Evolutionary conservation across 2,329 filamentous ascomycete genomes (phyloP).

Genomic region (Penicillium verrucosum): DNA sequence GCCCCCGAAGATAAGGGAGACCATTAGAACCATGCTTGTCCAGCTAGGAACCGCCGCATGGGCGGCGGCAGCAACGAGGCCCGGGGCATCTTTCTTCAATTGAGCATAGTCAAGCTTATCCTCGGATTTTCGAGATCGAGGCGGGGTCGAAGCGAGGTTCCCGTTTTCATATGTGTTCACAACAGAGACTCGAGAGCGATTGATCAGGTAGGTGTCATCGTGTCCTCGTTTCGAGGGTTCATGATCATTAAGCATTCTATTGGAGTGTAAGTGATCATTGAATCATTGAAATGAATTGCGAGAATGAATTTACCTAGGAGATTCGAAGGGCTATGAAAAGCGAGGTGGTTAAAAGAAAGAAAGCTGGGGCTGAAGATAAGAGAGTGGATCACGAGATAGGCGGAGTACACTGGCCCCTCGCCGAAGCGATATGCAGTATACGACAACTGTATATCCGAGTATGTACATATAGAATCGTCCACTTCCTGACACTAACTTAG

Average conservation of each 20-base stretch:
- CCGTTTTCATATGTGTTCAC: background rate
- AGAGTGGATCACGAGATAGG: background rate
- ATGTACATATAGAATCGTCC: too few relatives aligned
- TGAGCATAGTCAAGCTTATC: background rate
- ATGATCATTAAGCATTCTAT: constrained; percentile 18
- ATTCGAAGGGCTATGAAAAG: background rate
- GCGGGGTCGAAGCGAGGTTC: background rate
- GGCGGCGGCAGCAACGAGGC: constrained; percentile 29
- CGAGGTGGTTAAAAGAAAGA: constrained; percentile 1
- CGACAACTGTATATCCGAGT: too few relatives aligned
- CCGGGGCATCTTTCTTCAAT: constrained; percentile 8
- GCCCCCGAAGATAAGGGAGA: constrained; percentile 87
- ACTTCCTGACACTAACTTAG: too few relatives aligned
- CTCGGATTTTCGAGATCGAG: background rate
- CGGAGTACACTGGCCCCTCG: too few relatives aligned
- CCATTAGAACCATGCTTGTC: constrained; percentile 65
- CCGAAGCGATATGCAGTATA: too few relatives aligned
- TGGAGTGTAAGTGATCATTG: background rate
- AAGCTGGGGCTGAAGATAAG: constrained; percentile 2
- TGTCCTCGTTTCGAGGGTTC: constrained; percentile 8
- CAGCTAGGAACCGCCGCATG: constrained; percentile 53
- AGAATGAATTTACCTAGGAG: background rate
- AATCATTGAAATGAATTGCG: background rate
- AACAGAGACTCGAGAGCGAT: background rate
- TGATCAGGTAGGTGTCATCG: constrained; percentile 4